Evolutionary conservation across 202 grass and related monocot species (phyloP).

Genomic region (Brachypodium distachyon): DNA sequence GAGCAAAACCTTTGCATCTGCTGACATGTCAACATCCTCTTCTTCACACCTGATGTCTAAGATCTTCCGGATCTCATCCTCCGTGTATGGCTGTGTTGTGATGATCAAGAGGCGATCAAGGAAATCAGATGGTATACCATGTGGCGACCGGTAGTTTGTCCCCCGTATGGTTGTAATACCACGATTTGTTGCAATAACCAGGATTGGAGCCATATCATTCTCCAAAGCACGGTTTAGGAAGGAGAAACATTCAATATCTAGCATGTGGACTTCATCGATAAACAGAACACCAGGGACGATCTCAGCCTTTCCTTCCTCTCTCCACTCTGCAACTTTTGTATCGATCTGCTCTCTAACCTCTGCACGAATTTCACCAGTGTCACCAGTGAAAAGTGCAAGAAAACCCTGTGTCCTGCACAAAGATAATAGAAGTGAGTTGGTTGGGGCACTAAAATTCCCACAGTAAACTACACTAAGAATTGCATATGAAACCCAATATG

Average conservation of each 20-base stretch:
- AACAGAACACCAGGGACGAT: constrained; percentile 91
- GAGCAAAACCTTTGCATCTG: constrained; percentile 65
- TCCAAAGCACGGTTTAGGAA: constrained; percentile 85
- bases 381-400: constrained; percentile 91
- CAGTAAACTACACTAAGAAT: not conserved
- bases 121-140: constrained; percentile 89
- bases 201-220: constrained; percentile 89
- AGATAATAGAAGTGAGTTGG: constrained; percentile 1
- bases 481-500: not conserved
- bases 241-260: constrained; percentile 88
- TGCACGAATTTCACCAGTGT: constrained; percentile 91
- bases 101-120: constrained; percentile 69
- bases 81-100: constrained; percentile 54
- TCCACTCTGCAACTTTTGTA: constrained; percentile 89
- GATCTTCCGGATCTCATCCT: constrained; percentile 74
- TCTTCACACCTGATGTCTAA: constrained; percentile 72
- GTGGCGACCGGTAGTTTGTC: constrained; percentile 71
- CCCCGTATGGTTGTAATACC: constrained; percentile 85
- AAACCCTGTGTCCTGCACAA: constrained; percentile 90
- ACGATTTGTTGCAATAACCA: constrained; percentile 79
- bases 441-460: not conserved
- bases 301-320: constrained; percentile 93
- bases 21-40: constrained; percentile 86
- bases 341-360: constrained; percentile 89
- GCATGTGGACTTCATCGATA: constrained; percentile 95